These are phyloP conservation scores for Achaetomium macrosporum DNA, from an alignment of 2,329 filamentous ascomycete species.

Conservation along the genomic window DNA sequence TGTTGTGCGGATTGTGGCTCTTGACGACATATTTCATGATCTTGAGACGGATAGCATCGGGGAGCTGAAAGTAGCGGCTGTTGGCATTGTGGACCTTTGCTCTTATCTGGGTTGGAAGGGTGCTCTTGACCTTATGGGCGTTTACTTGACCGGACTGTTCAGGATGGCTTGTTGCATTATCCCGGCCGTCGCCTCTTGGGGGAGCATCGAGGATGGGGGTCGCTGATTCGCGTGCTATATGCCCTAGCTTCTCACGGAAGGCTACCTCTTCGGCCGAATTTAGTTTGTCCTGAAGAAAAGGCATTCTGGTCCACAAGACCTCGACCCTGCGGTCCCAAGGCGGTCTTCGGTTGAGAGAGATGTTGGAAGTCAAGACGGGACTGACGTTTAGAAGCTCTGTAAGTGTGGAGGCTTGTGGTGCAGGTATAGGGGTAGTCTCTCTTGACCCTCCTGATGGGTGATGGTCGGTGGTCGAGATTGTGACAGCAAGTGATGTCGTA, in stretches of 20 bases:
- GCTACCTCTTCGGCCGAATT: conserved; percentile 1
- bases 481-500: no score
- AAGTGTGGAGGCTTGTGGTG: not conserved
- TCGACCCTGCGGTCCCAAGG: conserved; percentile 24
- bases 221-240: not conserved
- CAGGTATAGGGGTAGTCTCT: no score
- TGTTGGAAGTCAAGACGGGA: not conserved
- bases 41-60: conserved; percentile 22
- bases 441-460: no score
- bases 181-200: no score
- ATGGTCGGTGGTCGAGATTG: no score
- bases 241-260: conserved; percentile 7
- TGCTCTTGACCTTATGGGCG: no score
- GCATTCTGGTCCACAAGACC: conserved; percentile 14
- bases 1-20: conserved; percentile 12
- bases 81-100: not conserved
- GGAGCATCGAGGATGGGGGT: not conserved
- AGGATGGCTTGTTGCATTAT: not conserved
- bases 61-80: conserved; percentile 23
- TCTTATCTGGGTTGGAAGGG: not conserved
- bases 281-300: not conserved
- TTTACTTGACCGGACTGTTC: not conserved
- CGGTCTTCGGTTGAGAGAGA: not conserved
- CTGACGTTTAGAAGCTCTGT: not conserved
- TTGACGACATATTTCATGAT: conserved; percentile 21